Evolutionary conservation across 345 rosid genomes (phyloP).

Genomic region (Orychophragmus violaceus): DNA sequence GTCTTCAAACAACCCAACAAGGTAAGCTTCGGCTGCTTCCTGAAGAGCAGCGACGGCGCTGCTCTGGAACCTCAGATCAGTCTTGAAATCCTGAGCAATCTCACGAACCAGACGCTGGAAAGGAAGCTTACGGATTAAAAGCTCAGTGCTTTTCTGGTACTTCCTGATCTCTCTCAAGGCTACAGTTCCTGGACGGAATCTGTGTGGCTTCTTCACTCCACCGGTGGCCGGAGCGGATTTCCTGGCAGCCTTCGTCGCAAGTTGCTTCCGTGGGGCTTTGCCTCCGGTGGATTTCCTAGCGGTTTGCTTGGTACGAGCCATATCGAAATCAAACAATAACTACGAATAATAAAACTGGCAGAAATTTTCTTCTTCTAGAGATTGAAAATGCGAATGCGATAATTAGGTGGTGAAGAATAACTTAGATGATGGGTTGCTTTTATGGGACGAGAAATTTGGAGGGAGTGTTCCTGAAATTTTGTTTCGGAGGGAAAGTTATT

Average conservation of each 20-base stretch:
- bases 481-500: neutral
- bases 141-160: slow-evolving; percentile 52
- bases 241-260: slow-evolving; percentile 48
- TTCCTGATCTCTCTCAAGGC: slow-evolving; percentile 51
- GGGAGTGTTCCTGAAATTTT: slow-evolving; percentile 1
- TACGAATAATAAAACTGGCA: neutral
- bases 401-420: neutral
- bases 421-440: neutral
- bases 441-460: neutral
- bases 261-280: slow-evolving; percentile 50
- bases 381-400: neutral
- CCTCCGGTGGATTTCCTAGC: slow-evolving; percentile 56
- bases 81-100: slow-evolving; percentile 56
- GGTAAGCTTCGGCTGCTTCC: slow-evolving; percentile 50
- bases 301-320: slow-evolving; percentile 60
- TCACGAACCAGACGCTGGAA: slow-evolving; percentile 54
- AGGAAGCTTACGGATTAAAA: slow-evolving; percentile 47
- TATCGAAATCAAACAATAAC: neutral
- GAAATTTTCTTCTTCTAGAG: neutral
- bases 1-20: slow-evolving; percentile 49
- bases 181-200: slow-evolving; percentile 52
- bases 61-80: slow-evolving; percentile 55
- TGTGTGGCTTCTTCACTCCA: slow-evolving; percentile 54
- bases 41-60: slow-evolving; percentile 48
- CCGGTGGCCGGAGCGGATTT: slow-evolving; percentile 57